These are phyloP conservation scores for Candida dubliniensis DNA, from an alignment of 1,139 yeast species.

Conservation along the genomic window DNA sequence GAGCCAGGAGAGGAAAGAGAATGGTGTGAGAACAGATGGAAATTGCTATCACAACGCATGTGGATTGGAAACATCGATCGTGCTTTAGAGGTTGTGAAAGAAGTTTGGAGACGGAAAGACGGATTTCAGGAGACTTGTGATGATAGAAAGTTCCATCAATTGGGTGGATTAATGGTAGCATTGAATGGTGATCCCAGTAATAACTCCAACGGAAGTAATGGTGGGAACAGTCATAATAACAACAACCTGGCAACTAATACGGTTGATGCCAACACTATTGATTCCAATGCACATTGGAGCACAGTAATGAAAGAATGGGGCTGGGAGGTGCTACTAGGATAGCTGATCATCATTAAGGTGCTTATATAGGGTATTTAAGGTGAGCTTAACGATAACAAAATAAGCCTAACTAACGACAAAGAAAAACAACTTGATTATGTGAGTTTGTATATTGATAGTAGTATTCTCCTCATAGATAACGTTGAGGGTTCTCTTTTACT, in stretches of 20 bases:
- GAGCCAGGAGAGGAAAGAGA: slow-evolving; percentile 56
- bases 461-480: too few species aligned
- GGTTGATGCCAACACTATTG: slow-evolving; percentile 15
- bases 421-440: too few species aligned
- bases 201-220: slow-evolving; percentile 8
- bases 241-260: slow-evolving; percentile 13
- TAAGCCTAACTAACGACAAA: too few species aligned
- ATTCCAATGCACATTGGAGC: slow-evolving; percentile 65
- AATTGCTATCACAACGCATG: slow-evolving; percentile 49
- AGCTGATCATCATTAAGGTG: too few species aligned
- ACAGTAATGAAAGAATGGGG: slow-evolving; percentile 73
- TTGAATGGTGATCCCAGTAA: slow-evolving; percentile 26
- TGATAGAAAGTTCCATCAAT: slow-evolving; percentile 26
- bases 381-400: too few species aligned
- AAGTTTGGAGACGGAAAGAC: slow-evolving; percentile 67
- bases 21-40: slow-evolving; percentile 65
- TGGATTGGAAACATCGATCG: slow-evolving; percentile 68
- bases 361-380: too few species aligned
- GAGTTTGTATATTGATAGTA: too few species aligned
- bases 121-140: slow-evolving; percentile 24
- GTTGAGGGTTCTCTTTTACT: too few species aligned
- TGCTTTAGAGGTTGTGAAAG: slow-evolving; percentile 66
- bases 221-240: too few species aligned
- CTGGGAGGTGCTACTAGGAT: slow-evolving; percentile 62
- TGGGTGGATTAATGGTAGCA: slow-evolving; percentile 47